Evolutionary conservation across 129 eudicot species (phyloP).

Genomic region (Artemisia tridentata): DNA sequence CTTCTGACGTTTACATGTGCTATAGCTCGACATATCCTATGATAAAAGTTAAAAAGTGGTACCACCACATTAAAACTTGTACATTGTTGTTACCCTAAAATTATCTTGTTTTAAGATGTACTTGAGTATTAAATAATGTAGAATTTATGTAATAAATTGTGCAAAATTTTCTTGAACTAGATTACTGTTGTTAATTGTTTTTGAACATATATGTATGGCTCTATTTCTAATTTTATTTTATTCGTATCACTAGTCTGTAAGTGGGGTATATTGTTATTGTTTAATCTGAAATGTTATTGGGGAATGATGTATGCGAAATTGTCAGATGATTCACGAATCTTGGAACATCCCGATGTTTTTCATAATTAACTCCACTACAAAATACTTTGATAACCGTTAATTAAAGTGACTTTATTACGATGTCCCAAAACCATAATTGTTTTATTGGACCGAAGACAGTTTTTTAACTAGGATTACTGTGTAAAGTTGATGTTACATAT

Average conservation of each 20-base stretch:
- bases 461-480: no score
- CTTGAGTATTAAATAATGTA: neutral
- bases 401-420: neutral
- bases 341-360: constrained; percentile 2
- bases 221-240: neutral
- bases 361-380: constrained; percentile 1
- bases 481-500: no score
- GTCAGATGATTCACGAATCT: constrained; percentile 14
- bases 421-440: neutral
- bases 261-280: neutral
- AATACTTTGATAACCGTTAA: neutral
- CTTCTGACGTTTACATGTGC: no score
- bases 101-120: neutral
- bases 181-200: no score
- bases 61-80: neutral
- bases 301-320: constrained; percentile 8
- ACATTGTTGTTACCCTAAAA: neutral
- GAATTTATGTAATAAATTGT: no score
- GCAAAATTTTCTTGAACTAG: no score
- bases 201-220: no score
- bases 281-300: neutral
- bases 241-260: neutral
- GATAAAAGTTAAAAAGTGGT: neutral
- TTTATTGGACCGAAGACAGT: neutral
- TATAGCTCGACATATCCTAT: no score